phyloP scores from a whole-genome alignment of 805 yeast species.

The Yarrowia sp. region DNA sequence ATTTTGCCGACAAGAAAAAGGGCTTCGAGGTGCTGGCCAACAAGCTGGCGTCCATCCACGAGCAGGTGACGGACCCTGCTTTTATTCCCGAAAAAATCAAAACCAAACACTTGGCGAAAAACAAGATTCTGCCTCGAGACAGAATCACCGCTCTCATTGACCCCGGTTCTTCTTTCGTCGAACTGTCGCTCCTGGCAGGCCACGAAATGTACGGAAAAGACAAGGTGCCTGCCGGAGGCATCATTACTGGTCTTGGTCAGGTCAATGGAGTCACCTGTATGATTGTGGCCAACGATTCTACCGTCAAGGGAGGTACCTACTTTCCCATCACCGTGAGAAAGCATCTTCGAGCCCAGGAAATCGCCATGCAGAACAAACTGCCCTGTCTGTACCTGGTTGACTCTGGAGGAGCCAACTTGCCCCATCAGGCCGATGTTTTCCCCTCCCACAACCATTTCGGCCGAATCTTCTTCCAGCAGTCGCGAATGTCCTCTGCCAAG shows the following conservation, averaged over 20 bases:
- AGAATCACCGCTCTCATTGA: slow-evolving; percentile 35
- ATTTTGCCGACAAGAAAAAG: slow-evolving; percentile 30
- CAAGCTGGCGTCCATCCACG: slow-evolving; percentile 30
- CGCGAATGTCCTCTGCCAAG: slow-evolving; percentile 35
- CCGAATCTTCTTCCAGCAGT: slow-evolving; percentile 37
- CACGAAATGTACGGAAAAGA: slow-evolving; percentile 35
- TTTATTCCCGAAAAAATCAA: slow-evolving; percentile 35
- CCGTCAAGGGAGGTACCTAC: slow-evolving; percentile 39
- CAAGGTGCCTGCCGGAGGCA: slow-evolving; percentile 37
- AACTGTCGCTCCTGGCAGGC: slow-evolving; percentile 36
- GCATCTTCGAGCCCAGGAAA: slow-evolving; percentile 38
- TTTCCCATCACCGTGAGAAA: slow-evolving; percentile 38
- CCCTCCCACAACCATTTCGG: slow-evolving; percentile 39
- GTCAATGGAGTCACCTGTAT: slow-evolving; percentile 35
- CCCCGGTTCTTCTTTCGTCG: slow-evolving; percentile 36
- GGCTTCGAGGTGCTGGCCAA: slow-evolving; percentile 30
- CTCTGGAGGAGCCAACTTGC: slow-evolving; percentile 39
- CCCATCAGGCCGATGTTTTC: slow-evolving; percentile 38
- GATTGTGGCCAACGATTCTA: slow-evolving; percentile 37
- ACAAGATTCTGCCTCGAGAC: slow-evolving; percentile 37
- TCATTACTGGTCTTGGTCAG: slow-evolving; percentile 37
- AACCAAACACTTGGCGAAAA: slow-evolving; percentile 33
- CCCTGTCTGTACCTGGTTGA: slow-evolving; percentile 37
- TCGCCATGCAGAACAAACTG: slow-evolving; percentile 35
- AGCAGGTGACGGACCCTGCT: slow-evolving; percentile 28